Percentiles rank a stretch among this genome's conserved stretches.
Evolutionary conservation across 1,139 yeast species (phyloP).

Genomic region (Chernovozyma sophiae-reginae): DNA sequence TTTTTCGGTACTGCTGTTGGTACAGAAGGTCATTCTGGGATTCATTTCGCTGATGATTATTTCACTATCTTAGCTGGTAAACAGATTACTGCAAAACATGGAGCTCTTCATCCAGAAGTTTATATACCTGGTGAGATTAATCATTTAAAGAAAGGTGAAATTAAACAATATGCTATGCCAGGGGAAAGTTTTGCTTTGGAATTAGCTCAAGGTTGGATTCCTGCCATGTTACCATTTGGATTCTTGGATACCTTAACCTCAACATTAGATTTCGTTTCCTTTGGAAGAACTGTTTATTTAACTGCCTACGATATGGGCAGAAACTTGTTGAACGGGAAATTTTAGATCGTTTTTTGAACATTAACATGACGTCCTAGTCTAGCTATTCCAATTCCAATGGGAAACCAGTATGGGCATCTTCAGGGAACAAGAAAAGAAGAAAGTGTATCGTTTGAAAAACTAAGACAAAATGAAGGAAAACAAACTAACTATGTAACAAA

Average conservation of each 20-base stretch:
- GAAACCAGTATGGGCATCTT: too few relatives aligned
- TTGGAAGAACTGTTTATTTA: slow-evolving; percentile 62
- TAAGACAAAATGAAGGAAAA: too few relatives aligned
- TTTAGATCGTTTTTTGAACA: too few relatives aligned
- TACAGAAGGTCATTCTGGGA: slow-evolving; percentile 94
- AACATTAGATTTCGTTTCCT: slow-evolving; percentile 72
- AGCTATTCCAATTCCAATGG: too few relatives aligned
- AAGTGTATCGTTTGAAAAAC: too few relatives aligned
- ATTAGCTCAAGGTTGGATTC: slow-evolving; percentile 98
- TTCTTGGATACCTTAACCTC: slow-evolving; percentile 74
- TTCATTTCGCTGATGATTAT: slow-evolving; percentile 94
- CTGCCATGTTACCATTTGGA: slow-evolving; percentile 96
- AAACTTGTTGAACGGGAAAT: slow-evolving; percentile 65
- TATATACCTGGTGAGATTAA: slow-evolving; percentile 83
- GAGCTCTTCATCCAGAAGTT: slow-evolving; percentile 56
- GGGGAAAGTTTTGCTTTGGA: slow-evolving; percentile 82
- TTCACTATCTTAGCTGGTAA: slow-evolving; percentile 83
- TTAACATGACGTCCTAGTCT: too few relatives aligned
- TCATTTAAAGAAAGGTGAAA: slow-evolving; percentile 65
- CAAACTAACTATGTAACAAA: too few relatives aligned
- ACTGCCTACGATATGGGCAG: slow-evolving; percentile 76
- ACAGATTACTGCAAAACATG: slow-evolving; percentile 68
- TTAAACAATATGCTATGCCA: slow-evolving; percentile 85
- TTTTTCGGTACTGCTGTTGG: slow-evolving; percentile 87
- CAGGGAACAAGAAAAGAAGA: too few relatives aligned